Base-by-base conservation (phyloP, 106 monocot genomes). In the Dactylorhiza incarnata region DNA sequence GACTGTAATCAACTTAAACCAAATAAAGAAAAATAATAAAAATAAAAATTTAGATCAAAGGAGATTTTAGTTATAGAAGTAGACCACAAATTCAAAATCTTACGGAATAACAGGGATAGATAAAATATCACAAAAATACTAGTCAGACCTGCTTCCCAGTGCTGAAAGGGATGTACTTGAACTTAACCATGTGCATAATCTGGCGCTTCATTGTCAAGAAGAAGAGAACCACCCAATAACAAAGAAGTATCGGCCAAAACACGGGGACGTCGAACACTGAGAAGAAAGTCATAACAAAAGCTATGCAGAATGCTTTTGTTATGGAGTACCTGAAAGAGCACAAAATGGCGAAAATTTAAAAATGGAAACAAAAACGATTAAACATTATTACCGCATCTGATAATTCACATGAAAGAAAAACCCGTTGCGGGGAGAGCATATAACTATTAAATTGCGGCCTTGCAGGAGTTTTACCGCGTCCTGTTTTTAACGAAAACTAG, bases 201-300 rank as follows among this genome's bases (percentile, higher is more conserved):
- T 91, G 91, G 17, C 91, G 87, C 58, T 91, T 91, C 91, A 91
- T 91, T 26, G 87, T 91, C 47, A 91, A 77, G 58, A 83, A 71
- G 75, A 91, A 88, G 16, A 91, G 85, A 47, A 91, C 88, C 44
- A 91, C 73, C 91, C 91, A 91, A 73, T 91, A 91, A 73, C 81
- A 91, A 26, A 91, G 81, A 19, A 88, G 81, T 53, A 91, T 91
- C 4, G 91, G 88, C 88, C 91, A 91, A 76, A 91, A 91, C 29
- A 88, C 91, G 55, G 91, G 91, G 37, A 91, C 88, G 54, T 91
- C 91, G n/a, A 91, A 91, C 52, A 91, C 81, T 9, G 91, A 88
- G 82, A 91, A 91, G 82, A 86, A 88, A 3, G 91, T 91, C 91
- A 91, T 91, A 45, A 84, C 53, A 74, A 91, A 91, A 49, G 91